Conservation (phyloP, 768 basidiomycete genomes). For the Rhizopogon roseolus region DNA sequence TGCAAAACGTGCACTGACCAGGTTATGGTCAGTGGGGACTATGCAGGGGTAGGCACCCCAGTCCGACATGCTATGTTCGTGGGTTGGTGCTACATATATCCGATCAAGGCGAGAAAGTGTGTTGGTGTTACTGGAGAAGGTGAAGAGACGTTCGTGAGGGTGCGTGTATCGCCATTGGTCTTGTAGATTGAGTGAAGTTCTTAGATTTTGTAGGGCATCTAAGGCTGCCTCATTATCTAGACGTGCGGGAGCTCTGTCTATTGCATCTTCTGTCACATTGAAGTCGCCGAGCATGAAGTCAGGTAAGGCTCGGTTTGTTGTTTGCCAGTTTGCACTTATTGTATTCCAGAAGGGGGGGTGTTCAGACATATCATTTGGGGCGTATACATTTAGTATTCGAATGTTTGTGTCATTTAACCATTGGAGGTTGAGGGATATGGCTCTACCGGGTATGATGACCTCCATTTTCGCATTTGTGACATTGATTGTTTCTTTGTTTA, state of each 20-base stretch:
- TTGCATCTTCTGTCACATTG: not conserved
- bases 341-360: constrained; percentile 11
- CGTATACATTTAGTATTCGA: constrained; percentile 14
- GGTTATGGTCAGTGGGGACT: not conserved
- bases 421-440: constrained; percentile 3
- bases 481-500: constrained; percentile 11
- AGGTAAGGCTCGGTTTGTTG: constrained; percentile 3
- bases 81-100: not conserved
- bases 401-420: constrained; percentile 12
- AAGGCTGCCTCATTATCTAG: not conserved
- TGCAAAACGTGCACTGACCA: too few species aligned
- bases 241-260: not conserved
- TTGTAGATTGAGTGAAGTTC: not conserved
- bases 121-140: not conserved
- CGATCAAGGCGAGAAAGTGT: not conserved
- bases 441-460: constrained; percentile 10
- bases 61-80: not conserved
- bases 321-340: too few species aligned
- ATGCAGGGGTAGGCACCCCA: not conserved
- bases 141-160: not conserved
- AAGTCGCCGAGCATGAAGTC: not conserved
- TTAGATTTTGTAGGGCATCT: constrained; percentile 11
- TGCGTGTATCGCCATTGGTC: not conserved
- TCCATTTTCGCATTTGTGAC: not conserved
- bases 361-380: constrained; percentile 5